Percentiles rank a stretch among this genome's conserved stretches.
Conservation (phyloP, 768 basidiomycete genomes). For the Pisolithus sp. region DNA sequence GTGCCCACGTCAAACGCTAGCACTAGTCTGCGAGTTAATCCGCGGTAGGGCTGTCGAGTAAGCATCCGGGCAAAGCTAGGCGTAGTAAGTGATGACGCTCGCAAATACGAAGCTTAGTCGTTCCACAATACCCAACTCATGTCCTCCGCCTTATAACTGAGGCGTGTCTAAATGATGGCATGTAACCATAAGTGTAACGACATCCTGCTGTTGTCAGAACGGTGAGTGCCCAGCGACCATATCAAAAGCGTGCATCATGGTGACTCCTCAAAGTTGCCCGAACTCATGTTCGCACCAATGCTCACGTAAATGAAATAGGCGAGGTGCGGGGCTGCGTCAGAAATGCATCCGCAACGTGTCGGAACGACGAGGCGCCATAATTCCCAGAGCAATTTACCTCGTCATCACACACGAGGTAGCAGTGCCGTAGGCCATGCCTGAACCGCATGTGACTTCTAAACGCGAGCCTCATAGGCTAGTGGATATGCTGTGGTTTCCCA, state of each 20-base stretch:
- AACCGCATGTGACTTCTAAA: slow-evolving; percentile 22
- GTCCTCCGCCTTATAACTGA: neutral
- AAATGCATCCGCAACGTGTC: slow-evolving; percentile 20
- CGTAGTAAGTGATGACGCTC: neutral
- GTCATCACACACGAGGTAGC: slow-evolving; percentile 16
- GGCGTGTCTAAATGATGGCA: neutral
- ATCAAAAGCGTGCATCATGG: slow-evolving; percentile 7
- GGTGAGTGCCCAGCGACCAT: neutral
- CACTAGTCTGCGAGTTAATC: slow-evolving; percentile 30
- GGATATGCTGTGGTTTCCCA: slow-evolving; percentile 13
- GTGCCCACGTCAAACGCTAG: slow-evolving; percentile 37
- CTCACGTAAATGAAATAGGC: slow-evolving; percentile 15
- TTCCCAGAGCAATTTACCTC: slow-evolving; percentile 11
- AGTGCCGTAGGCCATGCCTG: slow-evolving; percentile 3
- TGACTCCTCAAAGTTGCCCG: slow-evolving; percentile 6
- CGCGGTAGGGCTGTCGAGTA: slow-evolving; percentile 33
- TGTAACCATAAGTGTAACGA: neutral
- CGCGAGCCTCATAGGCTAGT: slow-evolving; percentile 19
- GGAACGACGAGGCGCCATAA: neutral
- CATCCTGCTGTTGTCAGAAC: neutral
- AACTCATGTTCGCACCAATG: slow-evolving; percentile 4
- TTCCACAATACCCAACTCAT: neutral
- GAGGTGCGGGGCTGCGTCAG: slow-evolving; percentile 4
- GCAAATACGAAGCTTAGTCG: neutral
- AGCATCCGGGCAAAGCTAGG: slow-evolving; percentile 18